Percentiles rank a stretch among this genome's conserved stretches.
Evolutionary conservation across 805 yeast species (phyloP).

Genomic region (Pichia paraexigua): DNA sequence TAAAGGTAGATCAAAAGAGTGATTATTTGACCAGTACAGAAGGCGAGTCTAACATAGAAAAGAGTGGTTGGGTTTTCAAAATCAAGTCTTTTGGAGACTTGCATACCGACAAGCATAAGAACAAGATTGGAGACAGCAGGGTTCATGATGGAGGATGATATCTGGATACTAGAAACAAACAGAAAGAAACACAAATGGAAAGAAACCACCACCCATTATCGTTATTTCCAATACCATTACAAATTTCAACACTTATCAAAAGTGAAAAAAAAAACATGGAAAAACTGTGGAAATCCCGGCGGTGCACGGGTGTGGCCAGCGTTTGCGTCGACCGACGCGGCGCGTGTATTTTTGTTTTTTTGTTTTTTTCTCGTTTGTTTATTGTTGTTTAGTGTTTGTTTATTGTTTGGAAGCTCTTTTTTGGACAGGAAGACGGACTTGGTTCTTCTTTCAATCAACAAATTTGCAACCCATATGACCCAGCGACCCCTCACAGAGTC

Average conservation of each 20-base stretch:
- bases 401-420: neutral
- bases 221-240: neutral
- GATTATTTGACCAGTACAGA: conserved; percentile 55
- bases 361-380: neutral
- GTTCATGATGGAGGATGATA: conserved; percentile 42
- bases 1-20: conserved; percentile 61
- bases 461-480: neutral
- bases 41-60: conserved; percentile 67
- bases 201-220: neutral
- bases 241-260: neutral
- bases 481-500: neutral
- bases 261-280: neutral
- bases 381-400: neutral
- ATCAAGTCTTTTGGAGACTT: conserved; percentile 80
- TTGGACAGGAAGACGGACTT: neutral
- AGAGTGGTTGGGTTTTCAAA: conserved; percentile 75
- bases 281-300: neutral
- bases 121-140: conserved; percentile 82
- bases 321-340: neutral
- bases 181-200: neutral
- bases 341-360: neutral
- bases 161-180: neutral
- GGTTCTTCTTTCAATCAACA: neutral
- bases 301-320: neutral
- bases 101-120: conserved; percentile 95